phyloP scores from a whole-genome alignment of 2,329 filamentous ascomycete species.

The Colletotrichum costaricense region DNA sequence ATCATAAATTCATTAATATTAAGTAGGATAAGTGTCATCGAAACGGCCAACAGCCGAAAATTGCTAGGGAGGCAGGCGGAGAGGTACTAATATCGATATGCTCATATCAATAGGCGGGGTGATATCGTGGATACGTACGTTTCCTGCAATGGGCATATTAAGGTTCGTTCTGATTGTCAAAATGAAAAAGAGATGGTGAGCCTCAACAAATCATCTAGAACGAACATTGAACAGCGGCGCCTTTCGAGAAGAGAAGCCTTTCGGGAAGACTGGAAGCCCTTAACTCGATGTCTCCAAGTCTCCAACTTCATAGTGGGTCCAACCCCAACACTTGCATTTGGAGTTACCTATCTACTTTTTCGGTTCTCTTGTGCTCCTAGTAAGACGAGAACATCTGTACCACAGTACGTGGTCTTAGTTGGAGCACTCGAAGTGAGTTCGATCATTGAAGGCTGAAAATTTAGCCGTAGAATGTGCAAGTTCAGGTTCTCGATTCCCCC shows the following conservation, averaged over 20 bases:
- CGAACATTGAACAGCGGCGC: no score
- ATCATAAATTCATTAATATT: background rate
- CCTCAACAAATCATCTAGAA: no score
- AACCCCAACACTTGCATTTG: background rate
- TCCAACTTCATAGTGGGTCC: background rate
- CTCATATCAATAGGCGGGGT: slow-evolving; percentile 67
- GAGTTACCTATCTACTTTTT: background rate
- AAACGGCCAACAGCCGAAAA: slow-evolving; percentile 56
- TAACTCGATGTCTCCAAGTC: background rate
- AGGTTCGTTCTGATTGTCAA: slow-evolving; percentile 46
- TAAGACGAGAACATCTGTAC: background rate
- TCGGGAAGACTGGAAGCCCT: background rate
- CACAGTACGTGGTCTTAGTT: no score
- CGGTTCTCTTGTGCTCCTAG: background rate
- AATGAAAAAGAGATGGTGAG: no score
- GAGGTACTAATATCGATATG: slow-evolving; percentile 68
- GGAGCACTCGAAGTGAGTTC: background rate
- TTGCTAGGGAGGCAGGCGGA: slow-evolving; percentile 68
- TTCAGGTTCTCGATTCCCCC: background rate
- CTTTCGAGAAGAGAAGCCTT: no score
- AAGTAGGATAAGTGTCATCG: slow-evolving; percentile 60
- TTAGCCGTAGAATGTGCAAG: background rate
- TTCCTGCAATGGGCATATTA: slow-evolving; percentile 68
- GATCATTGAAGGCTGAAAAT: background rate
- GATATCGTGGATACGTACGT: slow-evolving; percentile 61